Evolutionary conservation across 352 stramenopile genomes (phyloP).

Genomic region (Pythium brachiatum): DNA sequence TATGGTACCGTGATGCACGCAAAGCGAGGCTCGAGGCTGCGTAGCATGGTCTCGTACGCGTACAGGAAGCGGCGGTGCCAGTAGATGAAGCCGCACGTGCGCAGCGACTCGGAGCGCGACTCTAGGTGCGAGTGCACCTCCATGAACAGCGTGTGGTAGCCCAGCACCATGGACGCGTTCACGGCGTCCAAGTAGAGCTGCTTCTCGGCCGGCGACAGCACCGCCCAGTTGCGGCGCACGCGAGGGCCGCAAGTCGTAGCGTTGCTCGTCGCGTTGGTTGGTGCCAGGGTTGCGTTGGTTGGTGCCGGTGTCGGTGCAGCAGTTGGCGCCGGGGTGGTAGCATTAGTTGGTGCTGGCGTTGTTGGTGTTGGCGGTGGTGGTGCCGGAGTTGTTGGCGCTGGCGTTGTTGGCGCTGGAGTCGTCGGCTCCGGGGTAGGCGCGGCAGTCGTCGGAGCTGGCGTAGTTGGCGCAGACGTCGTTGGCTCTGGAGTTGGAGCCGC

Average conservation of each 20-base stretch:
- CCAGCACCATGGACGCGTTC: slow-evolving; percentile 41
- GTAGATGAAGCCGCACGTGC: slow-evolving; percentile 55
- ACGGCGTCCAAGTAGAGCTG: slow-evolving; percentile 67
- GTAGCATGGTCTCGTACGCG: slow-evolving; percentile 77
- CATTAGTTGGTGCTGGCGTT: neutral
- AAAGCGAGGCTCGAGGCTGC: slow-evolving; percentile 51
- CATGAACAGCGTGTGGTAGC: slow-evolving; percentile 54
- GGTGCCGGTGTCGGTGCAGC: slow-evolving; percentile 1
- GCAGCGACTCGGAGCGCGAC: slow-evolving; percentile 40
- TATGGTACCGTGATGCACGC: slow-evolving; percentile 75
- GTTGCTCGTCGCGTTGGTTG: slow-evolving; percentile 9
- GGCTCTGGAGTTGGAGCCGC: neutral
- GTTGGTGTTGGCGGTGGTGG: neutral
- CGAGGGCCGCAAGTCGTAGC: slow-evolving; percentile 36
- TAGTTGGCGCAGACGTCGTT: neutral
- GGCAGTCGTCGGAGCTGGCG: neutral
- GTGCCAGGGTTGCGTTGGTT: neutral
- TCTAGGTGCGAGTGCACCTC: slow-evolving; percentile 47
- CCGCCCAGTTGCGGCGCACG: slow-evolving; percentile 47
- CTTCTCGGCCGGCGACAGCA: slow-evolving; percentile 44
- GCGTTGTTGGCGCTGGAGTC: neutral
- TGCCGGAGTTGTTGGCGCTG: neutral
- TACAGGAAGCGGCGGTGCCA: slow-evolving; percentile 73
- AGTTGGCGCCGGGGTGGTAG: neutral
- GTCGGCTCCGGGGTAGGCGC: neutral